Base-by-base conservation (phyloP, 1,284 basidiomycete genomes). In the Pseudomicrostroma phylloplanum region DNA sequence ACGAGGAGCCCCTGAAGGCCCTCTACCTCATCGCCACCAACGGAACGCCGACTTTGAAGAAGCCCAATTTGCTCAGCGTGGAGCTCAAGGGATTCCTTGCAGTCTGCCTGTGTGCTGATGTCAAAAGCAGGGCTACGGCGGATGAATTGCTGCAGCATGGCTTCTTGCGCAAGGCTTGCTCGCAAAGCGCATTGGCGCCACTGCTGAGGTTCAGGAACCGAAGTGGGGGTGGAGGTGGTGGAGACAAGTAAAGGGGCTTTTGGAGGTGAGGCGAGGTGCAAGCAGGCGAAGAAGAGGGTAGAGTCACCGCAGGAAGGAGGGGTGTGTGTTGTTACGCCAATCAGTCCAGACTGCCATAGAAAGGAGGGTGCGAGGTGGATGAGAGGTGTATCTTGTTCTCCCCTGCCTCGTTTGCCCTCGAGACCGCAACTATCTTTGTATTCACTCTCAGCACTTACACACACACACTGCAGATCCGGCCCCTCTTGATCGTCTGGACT, bases 11-110 rank as follows among this genome's bases (percentile, higher is more conserved):
- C 0, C 83, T 97, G 70, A 97, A 97, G 82, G 94, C 96, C 15
- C 81, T 98, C 19, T 97, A 98, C 80, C 83, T 97, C 64, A 98
- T 98, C 73, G 94, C 94, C 26, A 97, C 94, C 36, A 97, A 97
- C 76, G 96, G 78, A 19, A 97, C 94, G 11, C 94, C 94, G 46
- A 97, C 93, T 58, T 80, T 98, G 78, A 97, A 97, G 84, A 91
- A 91, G 76, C 94, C 94, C 0, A 94, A 97, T 80, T 86, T 87
- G 64, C 83, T 97, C 58, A 91, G 89, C 73, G 86, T 87, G 76
- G 93, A 96, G 80, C 83, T 98, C 63, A 97, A 97, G 83, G 87
- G 88, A 69, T 98, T 97, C 83, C 81, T 98, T 72, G 93, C 92
- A 58, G 93, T 96, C 13, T 97, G 94, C 81, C 81, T 98, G 19